phyloP scores from a whole-genome alignment of 208 protist species.

The Angomonas deanei region DNA sequence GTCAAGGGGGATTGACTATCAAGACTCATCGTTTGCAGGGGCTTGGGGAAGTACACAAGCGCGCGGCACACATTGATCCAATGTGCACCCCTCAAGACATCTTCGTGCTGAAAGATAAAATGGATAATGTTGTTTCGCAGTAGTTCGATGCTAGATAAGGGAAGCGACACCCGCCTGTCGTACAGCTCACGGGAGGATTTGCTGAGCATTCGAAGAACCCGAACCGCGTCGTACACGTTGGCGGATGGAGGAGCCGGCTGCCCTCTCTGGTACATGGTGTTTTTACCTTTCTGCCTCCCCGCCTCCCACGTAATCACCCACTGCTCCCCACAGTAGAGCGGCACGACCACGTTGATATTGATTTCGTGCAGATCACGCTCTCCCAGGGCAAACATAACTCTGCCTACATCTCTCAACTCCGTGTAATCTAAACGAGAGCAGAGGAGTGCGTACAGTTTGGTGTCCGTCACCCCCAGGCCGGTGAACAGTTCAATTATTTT shows the following conservation, averaged over 20 bases:
- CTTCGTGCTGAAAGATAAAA: constrained; percentile 69
- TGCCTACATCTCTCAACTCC: constrained; percentile 51
- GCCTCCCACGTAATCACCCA: constrained; percentile 18
- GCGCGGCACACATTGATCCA: constrained; percentile 79
- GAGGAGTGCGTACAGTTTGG: constrained; percentile 43
- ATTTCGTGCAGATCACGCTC: constrained; percentile 44
- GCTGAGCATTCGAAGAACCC: constrained; percentile 67
- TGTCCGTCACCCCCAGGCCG: constrained; percentile 47
- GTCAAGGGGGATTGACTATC: constrained; percentile 1
- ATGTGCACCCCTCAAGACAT: constrained; percentile 62
- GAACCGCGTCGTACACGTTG: constrained; percentile 77
- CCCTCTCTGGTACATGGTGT: neutral
- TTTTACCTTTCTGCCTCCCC: neutral
- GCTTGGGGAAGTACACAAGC: constrained; percentile 62
- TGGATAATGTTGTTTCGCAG: constrained; percentile 49
- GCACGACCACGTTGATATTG: constrained; percentile 55
- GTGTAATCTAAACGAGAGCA: constrained; percentile 53
- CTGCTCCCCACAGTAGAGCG: constrained; percentile 71
- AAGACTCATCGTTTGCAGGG: constrained; percentile 6
- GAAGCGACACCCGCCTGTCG: constrained; percentile 31
- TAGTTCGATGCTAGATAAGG: constrained; percentile 45
- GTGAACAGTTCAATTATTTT: constrained; percentile 68
- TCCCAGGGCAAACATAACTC: constrained; percentile 64
- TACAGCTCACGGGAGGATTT: constrained; percentile 54
- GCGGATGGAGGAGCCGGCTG: neutral